phyloP scores from a whole-genome alignment of 2,329 filamentous ascomycete genomes.

The Aschersonia sp. region DNA sequence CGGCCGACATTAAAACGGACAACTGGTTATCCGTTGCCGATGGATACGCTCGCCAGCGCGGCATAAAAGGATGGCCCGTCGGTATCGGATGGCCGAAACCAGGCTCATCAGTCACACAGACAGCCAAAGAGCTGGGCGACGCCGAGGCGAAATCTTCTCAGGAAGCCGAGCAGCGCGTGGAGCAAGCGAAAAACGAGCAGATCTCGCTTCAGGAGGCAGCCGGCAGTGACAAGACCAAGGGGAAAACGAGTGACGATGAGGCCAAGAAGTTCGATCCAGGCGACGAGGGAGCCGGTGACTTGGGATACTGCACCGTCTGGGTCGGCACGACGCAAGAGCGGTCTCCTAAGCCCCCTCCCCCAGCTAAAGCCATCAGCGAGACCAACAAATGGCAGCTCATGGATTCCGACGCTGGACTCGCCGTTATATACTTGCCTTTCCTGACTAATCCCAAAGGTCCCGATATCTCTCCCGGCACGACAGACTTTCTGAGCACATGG shows the following conservation, averaged over 20 bases:
- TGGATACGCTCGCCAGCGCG: conserved; percentile 80
- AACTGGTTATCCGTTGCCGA: conserved; percentile 95
- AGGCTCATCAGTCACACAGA: conserved; percentile 41
- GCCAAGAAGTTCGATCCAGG: conserved; percentile 25
- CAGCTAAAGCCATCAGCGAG: conserved; percentile 41
- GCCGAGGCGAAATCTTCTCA: conserved; percentile 47
- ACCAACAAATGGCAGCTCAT: conserved; percentile 51
- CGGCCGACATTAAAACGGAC: conserved; percentile 81
- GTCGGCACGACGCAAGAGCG: conserved; percentile 73
- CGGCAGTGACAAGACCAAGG: not conserved
- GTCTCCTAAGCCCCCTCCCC: conserved; percentile 35
- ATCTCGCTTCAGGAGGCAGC: conserved; percentile 13
- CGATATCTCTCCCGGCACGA: conserved; percentile 68
- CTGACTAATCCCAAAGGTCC: conserved; percentile 67
- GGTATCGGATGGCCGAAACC: conserved; percentile 82
- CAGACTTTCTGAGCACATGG: conserved; percentile 89
- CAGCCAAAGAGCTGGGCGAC: conserved; percentile 47
- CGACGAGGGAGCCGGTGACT: conserved; percentile 37
- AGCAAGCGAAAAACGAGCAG: conserved; percentile 40
- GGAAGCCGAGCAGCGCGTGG: conserved; percentile 50
- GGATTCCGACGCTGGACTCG: conserved; percentile 68
- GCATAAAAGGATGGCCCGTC: conserved; percentile 87
- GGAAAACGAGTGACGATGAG: conserved; percentile 9
- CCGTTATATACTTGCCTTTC: conserved; percentile 83
- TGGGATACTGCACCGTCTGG: conserved; percentile 93